Evolutionary conservation across 1,284 basidiomycete genomes (phyloP).

Genomic region (Heterobasidion occidentale): DNA sequence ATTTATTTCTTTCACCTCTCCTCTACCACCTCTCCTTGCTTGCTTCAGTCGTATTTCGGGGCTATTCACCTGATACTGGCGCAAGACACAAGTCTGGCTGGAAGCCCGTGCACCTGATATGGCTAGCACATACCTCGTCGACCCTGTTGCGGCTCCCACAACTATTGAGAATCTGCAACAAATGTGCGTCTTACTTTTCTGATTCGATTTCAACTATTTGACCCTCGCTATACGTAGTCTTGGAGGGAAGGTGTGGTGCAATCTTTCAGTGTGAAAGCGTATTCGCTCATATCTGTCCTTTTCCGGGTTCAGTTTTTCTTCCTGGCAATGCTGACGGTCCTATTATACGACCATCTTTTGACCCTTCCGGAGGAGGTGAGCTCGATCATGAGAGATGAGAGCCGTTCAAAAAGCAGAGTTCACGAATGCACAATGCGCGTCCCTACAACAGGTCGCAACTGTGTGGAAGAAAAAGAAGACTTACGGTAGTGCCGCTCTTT

Average conservation of each 20-base stretch:
- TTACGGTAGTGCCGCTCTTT: neutral
- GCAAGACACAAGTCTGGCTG: no score
- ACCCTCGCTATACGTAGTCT: constrained; percentile 1
- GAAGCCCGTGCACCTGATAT: no score
- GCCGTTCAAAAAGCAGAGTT: neutral
- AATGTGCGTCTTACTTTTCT: constrained; percentile 5
- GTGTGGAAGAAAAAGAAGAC: constrained; percentile 14
- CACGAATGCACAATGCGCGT: neutral
- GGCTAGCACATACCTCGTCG: no score
- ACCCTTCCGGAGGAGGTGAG: constrained; percentile 10
- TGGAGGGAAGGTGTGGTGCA: constrained; percentile 8
- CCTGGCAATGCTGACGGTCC: constrained; percentile 7
- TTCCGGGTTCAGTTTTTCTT: constrained; percentile 10
- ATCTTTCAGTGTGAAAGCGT: neutral
- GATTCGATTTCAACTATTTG: neutral
- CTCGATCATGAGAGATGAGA: neutral
- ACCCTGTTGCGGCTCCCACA: neutral
- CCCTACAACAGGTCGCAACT: constrained; percentile 5
- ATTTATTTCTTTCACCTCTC: no score
- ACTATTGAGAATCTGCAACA: constrained; percentile 6
- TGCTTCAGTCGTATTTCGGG: no score
- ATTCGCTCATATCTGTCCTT: neutral
- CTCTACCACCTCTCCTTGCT: no score
- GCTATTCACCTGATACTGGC: no score
- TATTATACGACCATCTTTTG: constrained; percentile 11